A percentile compares a stretch with the other conserved stretches of the same genome.
These are phyloP conservation scores for Colletotrichum sp. DNA, from an alignment of 2,329 filamentous ascomycete genomes.

Conservation along the genomic window DNA sequence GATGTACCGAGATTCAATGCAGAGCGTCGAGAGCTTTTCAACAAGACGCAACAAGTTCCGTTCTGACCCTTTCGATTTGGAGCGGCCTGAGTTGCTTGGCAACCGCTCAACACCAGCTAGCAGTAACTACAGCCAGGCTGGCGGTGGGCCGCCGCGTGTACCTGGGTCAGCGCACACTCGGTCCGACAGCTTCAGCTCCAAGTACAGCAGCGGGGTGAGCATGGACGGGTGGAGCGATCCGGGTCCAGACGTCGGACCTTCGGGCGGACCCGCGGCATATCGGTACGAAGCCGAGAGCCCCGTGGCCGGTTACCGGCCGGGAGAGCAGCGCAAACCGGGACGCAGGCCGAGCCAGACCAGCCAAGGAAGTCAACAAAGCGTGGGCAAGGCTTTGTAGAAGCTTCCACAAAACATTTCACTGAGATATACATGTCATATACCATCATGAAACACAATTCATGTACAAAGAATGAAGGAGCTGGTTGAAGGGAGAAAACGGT, in stretches of 20 bases:
- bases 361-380: constrained; percentile 18
- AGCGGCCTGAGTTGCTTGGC: constrained; percentile 52
- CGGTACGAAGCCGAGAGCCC: constrained; percentile 32
- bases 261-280: constrained; percentile 10
- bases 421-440: not conserved
- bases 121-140: constrained; percentile 31
- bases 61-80: constrained; percentile 71
- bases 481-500: not conserved
- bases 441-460: not conserved
- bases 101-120: constrained; percentile 35
- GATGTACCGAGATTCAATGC: constrained; percentile 44
- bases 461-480: constrained; percentile 7
- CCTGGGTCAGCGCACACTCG: constrained; percentile 40
- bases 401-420: not conserved
- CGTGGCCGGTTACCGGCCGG: constrained; percentile 18
- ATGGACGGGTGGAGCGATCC: constrained; percentile 57
- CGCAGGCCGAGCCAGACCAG: constrained; percentile 13
- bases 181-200: constrained; percentile 44
- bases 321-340: constrained; percentile 13
- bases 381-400: constrained; percentile 21
- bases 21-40: constrained; percentile 48
- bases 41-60: constrained; percentile 61
- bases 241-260: constrained; percentile 57
- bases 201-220: constrained; percentile 57
- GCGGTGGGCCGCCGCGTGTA: constrained; percentile 1